Conservation (phyloP, 257 asterid genomes). For the Cruciata laevipes region DNA sequence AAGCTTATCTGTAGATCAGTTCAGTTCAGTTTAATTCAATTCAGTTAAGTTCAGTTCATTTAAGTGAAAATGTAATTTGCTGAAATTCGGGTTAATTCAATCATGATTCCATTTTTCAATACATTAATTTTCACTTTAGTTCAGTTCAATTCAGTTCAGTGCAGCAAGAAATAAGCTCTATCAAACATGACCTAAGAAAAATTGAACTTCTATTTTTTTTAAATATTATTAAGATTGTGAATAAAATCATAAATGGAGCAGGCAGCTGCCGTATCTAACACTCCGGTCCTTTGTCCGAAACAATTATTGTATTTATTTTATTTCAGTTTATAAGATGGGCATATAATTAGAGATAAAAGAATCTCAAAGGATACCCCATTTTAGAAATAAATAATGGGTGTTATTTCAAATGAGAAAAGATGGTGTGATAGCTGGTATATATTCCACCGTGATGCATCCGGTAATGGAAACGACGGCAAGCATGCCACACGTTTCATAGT, state of each 20-base stretch:
- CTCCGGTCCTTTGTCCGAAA: not conserved
- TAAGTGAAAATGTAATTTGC: too few relatives aligned
- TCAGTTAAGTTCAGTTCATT: too few relatives aligned
- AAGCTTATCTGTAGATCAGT: too few relatives aligned
- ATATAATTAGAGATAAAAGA: not conserved
- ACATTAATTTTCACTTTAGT: too few relatives aligned
- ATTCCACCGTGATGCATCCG: not conserved
- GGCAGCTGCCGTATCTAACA: conserved; percentile 1
- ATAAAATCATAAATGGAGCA: not conserved
- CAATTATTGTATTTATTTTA: too few relatives aligned
- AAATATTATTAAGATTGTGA: not conserved
- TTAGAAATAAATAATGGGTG: not conserved
- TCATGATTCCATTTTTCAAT: too few relatives aligned
- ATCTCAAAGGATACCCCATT: not conserved
- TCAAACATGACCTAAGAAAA: too few relatives aligned
- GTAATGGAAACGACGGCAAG: not conserved
- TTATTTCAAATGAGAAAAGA: not conserved
- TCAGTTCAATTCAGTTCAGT: too few relatives aligned
- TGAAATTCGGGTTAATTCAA: too few relatives aligned
- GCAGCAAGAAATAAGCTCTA: too few relatives aligned
- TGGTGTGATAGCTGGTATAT: not conserved
- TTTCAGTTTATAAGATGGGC: not conserved
- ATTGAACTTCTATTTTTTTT: not conserved
- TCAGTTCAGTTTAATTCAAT: too few relatives aligned
- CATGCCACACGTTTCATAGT: not conserved